phyloP scores from a whole-genome alignment of 2,329 filamentous ascomycete species.

The Trichoderma lentiforme region DNA sequence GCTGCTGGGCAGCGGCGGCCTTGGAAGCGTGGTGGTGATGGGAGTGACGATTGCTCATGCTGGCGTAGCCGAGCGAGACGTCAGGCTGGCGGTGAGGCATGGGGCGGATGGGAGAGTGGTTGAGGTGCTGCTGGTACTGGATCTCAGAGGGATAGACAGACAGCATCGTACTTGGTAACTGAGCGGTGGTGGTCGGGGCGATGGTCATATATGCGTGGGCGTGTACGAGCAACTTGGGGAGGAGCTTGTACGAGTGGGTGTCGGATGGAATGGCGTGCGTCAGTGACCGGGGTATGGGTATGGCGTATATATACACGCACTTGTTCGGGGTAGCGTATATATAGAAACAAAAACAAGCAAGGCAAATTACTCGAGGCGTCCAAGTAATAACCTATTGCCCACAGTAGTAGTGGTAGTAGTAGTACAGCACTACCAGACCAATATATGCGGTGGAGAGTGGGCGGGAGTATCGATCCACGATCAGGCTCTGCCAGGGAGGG shows the following conservation, averaged over 20 bases:
- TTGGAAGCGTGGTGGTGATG: constrained; percentile 23
- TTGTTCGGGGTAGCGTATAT: constrained; percentile 1
- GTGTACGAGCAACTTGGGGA: background rate
- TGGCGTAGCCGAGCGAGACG: constrained; percentile 18
- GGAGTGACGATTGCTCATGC: constrained; percentile 11
- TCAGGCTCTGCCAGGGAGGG: constrained; percentile 8
- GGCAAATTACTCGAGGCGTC: background rate
- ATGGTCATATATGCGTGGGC: constrained; percentile 21
- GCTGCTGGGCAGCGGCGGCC: constrained; percentile 21
- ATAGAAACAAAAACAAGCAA: constrained; percentile 1
- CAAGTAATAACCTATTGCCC: background rate
- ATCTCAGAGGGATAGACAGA: constrained; percentile 22
- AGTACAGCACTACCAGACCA: background rate
- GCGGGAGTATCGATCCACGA: constrained; percentile 13
- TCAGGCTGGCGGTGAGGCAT: constrained; percentile 27
- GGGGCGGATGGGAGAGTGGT: constrained; percentile 13
- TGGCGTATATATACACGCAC: constrained; percentile 2
- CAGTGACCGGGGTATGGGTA: constrained; percentile 5
- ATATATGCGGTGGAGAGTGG: constrained; percentile 16
- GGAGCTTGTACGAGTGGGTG: background rate
- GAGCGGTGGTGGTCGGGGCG: background rate
- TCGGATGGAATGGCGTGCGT: constrained; percentile 6
- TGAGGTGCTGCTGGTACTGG: constrained; percentile 18
- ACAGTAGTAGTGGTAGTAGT: no score
- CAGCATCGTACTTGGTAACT: constrained; percentile 22